Evolutionary conservation across 2,329 filamentous ascomycete genomes (phyloP).

Genomic region (Sporothrix pallida): DNA sequence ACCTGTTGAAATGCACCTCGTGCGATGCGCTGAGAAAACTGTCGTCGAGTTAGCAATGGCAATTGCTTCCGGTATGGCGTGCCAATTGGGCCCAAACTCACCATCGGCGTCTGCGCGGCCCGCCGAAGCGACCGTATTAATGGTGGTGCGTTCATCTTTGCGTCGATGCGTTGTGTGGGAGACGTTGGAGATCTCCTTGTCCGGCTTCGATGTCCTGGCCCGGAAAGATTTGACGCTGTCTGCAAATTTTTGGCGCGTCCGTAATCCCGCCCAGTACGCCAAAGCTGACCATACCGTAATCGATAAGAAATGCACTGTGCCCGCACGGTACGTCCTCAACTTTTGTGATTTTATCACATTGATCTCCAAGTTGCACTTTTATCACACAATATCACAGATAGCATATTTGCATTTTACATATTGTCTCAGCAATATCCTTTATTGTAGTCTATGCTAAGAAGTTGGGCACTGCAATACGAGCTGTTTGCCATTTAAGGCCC

Average conservation of each 20-base stretch:
- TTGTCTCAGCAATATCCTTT: conserved; percentile 2
- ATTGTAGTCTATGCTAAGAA: conserved; percentile 21
- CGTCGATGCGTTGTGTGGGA: conserved; percentile 24
- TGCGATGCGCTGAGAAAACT: conserved; percentile 23
- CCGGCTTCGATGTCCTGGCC: background rate
- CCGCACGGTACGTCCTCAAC: background rate
- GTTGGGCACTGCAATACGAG: conserved; percentile 6
- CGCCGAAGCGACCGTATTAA: conserved; percentile 48
- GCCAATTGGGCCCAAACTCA: conserved; percentile 35
- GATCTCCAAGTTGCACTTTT: too few relatives aligned
- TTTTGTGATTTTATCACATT: background rate
- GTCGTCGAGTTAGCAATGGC: conserved; percentile 5
- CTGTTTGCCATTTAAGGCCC: background rate
- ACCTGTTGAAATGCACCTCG: conserved; percentile 34
- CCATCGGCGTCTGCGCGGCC: conserved; percentile 43
- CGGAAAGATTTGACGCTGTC: conserved; percentile 29
- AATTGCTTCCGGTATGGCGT: background rate
- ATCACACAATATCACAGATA: background rate
- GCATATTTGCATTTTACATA: too few relatives aligned
- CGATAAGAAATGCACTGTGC: conserved; percentile 38
- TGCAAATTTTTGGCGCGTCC: conserved; percentile 36
- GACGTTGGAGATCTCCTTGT: background rate
- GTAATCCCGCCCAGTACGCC: background rate
- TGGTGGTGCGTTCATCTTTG: conserved; percentile 46
- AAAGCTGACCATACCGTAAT: conserved; percentile 39